Conservation (phyloP, 208 protist species). For the Naegleria lovaniensis region DNA sequence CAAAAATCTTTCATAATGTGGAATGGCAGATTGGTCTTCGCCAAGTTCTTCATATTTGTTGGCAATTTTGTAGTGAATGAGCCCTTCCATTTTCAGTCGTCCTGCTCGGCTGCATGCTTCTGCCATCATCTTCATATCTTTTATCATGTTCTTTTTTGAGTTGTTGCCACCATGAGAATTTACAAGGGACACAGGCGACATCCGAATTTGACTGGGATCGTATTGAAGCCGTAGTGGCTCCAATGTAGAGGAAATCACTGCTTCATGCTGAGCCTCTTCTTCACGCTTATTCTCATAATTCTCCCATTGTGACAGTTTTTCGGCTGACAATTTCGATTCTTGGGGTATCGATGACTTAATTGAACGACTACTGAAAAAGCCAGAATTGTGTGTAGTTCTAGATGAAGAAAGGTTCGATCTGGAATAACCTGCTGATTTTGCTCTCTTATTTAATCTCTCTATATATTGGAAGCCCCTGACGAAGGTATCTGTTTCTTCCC, state of each 20-base stretch:
- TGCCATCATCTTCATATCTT: conserved; percentile 36
- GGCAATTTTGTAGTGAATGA: conserved; percentile 42
- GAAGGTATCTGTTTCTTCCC: conserved; percentile 12
- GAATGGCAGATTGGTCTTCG: neutral
- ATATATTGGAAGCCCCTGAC: neutral
- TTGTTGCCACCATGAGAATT: neutral
- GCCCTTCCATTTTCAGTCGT: conserved; percentile 35
- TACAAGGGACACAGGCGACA: neutral
- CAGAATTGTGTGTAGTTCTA: neutral
- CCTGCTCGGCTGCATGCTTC: conserved; percentile 40
- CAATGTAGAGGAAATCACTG: neutral
- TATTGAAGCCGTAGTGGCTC: conserved; percentile 13
- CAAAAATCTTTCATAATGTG: conserved; percentile 34
- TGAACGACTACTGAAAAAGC: neutral
- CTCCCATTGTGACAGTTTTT: neutral
- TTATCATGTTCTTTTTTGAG: conserved; percentile 24
- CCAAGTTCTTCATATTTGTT: conserved; percentile 23
- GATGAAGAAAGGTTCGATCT: neutral
- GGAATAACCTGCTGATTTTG: neutral
- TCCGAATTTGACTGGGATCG: neutral
- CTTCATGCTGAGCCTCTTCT: neutral
- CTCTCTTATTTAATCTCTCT: neutral
- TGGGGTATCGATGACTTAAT: neutral
- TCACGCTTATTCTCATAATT: neutral
- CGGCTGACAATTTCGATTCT: neutral